Conservation (phyloP, 2,329 filamentous ascomycete genomes). For the Sporothrix pallida region DNA sequence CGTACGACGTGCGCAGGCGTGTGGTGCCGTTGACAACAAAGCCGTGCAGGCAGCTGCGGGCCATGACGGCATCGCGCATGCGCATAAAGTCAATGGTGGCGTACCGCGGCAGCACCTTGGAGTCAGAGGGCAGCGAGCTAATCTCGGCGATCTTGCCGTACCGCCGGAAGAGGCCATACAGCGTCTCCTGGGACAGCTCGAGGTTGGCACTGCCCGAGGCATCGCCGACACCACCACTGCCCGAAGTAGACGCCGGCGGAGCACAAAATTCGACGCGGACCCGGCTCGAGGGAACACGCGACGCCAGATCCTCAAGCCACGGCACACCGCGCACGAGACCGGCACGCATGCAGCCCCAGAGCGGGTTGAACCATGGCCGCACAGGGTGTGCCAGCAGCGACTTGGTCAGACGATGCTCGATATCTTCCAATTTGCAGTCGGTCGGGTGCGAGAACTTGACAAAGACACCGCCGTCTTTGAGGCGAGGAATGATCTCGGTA, state of each 20-base stretch:
- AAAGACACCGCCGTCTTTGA: conserved; percentile 92
- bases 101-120: conserved; percentile 80
- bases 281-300: conserved; percentile 73
- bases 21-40: conserved; percentile 69
- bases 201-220: conserved; percentile 66
- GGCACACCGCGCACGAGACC: conserved; percentile 81
- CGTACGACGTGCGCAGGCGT: conserved; percentile 79
- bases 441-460: conserved; percentile 74
- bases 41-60: conserved; percentile 90
- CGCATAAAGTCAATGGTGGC: conserved; percentile 78
- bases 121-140: conserved; percentile 78
- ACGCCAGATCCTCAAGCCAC: conserved; percentile 90
- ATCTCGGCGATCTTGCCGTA: conserved; percentile 94
- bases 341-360: conserved; percentile 68
- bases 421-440: conserved; percentile 48
- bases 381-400: conserved; percentile 73
- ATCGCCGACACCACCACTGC: conserved; percentile 33
- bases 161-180: conserved; percentile 85
- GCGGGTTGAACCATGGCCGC: conserved; percentile 89
- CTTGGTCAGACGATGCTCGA: conserved; percentile 61
- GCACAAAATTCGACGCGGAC: conserved; percentile 86
- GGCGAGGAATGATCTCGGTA: conserved; percentile 78
- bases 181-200: conserved; percentile 82
- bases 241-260: conserved; percentile 54
- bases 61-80: conserved; percentile 80